phyloP scores from a whole-genome alignment of 2,329 filamentous ascomycete species.

The Falciphora oryzae region DNA sequence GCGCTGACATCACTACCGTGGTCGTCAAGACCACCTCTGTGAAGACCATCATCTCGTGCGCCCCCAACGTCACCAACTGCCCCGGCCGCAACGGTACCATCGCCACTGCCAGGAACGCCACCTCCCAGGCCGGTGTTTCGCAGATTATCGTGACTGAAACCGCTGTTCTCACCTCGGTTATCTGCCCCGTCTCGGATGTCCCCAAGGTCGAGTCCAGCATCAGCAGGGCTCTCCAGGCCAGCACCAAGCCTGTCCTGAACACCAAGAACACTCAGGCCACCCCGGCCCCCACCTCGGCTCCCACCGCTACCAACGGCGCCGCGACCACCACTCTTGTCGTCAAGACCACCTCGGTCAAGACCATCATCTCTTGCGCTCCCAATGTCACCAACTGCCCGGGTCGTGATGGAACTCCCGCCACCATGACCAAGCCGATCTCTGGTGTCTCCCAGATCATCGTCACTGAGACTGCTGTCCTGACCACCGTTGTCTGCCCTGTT shows the following conservation, averaged over 20 bases:
- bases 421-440: constrained; percentile 24
- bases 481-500: constrained; percentile 37
- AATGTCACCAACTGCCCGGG: constrained; percentile 19
- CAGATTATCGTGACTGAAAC: constrained; percentile 33
- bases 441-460: constrained; percentile 28
- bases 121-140: constrained; percentile 23
- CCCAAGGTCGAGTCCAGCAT: constrained; percentile 32
- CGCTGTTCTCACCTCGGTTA: constrained; percentile 30
- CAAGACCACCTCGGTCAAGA: constrained; percentile 35
- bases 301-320: constrained; percentile 3
- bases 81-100: constrained; percentile 17
- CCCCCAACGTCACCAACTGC: constrained; percentile 18
- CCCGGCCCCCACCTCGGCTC: constrained; percentile 6
- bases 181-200: constrained; percentile 37
- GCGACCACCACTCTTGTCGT: constrained; percentile 22
- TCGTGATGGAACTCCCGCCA: constrained; percentile 30
- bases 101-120: constrained; percentile 27
- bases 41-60: constrained; percentile 25
- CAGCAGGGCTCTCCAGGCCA: not conserved
- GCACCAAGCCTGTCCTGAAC: constrained; percentile 23
- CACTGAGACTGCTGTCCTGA: constrained; percentile 32
- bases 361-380: constrained; percentile 18
- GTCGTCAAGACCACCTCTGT: constrained; percentile 36
- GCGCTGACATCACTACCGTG: constrained; percentile 5
- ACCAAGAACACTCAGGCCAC: constrained; percentile 30